Evolutionary conservation across 2,329 filamentous ascomycete genomes (phyloP), one percentile per base, ranked within the genome.

Genomic region (Aspergillus novoparasiticus): DNA sequence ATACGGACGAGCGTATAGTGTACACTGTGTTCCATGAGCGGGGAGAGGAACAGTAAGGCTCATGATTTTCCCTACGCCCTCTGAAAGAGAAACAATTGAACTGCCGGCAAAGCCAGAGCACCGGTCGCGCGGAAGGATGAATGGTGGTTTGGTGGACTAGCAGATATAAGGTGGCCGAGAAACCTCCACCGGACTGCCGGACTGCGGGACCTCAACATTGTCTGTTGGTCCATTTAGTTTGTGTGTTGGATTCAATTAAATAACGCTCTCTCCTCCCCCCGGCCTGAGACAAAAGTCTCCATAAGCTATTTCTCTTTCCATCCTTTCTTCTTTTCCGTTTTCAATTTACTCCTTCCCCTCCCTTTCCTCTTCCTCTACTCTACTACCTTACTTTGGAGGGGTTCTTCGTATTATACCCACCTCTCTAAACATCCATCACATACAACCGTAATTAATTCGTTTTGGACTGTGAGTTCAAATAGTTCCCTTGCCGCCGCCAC

Each of bases 191-290:
- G 68, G 65, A 65, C 63, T 64, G 51, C 68, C 63, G 68, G 64
- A 61, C 60, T 67, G 60, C 64, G 64, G 65, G 62, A 64, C 66
- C 68, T 69, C 68, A 69, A 70, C 66, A 69, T 62, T 55, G 32
- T 55, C 32, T 55, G 51, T 55, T 55, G 51, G 51, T 55, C 34
- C 28, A 53, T n/a, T 57, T 64, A 60, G 53, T 58, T 61, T 58
- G 54, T 30, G 41, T 58, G 23, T 54, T 23, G 51, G n/a, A 57
- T 64, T 58, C 46, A 60, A 55, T 65, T 64, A 61, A 68, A 68
- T 64, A 68, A 57, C 56, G 55, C 50, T n/a, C 57, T 45, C 48
- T 50, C 57, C 36, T 26, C 58, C 48, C 30, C 43, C 56, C 57
- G 4, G n/a, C 21, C 51, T 55, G 51, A 55, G 32, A 39, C 51